A percentile compares a stretch with the other conserved stretches of the same genome.
Evolutionary conservation across 345 rosid genomes (phyloP).

Genomic region (Acer yangbiense): DNA sequence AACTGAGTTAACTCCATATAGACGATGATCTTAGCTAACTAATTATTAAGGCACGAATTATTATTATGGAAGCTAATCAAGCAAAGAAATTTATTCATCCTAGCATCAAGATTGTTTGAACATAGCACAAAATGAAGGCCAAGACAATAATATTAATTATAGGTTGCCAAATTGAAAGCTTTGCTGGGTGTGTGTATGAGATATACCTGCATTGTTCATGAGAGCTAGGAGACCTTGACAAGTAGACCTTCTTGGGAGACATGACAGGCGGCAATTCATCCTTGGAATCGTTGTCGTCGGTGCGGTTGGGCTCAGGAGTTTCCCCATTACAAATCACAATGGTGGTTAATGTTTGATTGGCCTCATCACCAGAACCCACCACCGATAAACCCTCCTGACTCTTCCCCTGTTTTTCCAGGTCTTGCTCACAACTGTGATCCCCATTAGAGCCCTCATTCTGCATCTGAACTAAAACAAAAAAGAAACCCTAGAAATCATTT

Average conservation of each 20-base stretch:
- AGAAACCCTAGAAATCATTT: neutral
- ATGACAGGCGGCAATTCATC: conserved; percentile 29
- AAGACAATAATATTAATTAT: too few species aligned
- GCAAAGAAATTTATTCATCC: neutral
- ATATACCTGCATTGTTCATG: conserved; percentile 81
- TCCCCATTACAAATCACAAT: conserved; percentile 56
- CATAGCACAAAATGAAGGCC: neutral
- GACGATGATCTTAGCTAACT: neutral
- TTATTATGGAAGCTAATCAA: neutral
- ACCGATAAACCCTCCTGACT: conserved; percentile 22
- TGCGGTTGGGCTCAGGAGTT: conserved; percentile 29
- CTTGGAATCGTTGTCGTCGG: conserved; percentile 21
- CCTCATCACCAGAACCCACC: conserved; percentile 21
- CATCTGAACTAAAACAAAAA: conserved; percentile 37
- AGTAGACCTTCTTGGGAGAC: conserved; percentile 50
- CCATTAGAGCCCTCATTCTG: conserved; percentile 36
- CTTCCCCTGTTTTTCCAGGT: conserved; percentile 58
- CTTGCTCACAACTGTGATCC: conserved; percentile 25
- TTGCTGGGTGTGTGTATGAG: neutral
- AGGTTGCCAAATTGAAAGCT: neutral
- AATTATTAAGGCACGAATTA: neutral
- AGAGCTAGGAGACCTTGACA: conserved; percentile 59
- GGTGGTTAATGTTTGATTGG: conserved; percentile 30
- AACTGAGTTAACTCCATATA: neutral
- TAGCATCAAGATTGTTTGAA: neutral